A percentile compares a stretch with the other conserved stretches of the same genome.
These are phyloP conservation scores for Babesia ovis DNA, from an alignment of 169 alveolate species.

Conservation along the genomic window DNA sequence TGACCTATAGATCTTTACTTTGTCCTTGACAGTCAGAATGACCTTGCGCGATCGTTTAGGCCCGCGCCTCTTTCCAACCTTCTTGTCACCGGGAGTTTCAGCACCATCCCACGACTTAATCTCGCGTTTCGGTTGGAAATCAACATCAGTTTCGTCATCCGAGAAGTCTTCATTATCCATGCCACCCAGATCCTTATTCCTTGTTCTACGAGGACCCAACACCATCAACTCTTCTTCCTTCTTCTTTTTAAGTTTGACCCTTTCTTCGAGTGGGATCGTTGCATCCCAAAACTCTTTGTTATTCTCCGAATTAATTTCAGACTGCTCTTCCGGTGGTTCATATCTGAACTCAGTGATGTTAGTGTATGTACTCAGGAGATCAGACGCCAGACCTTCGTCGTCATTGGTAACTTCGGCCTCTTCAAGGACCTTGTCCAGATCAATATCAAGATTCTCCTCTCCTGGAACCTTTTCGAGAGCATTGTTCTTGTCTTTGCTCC, in stretches of 20 bases:
- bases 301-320: slow-evolving; percentile 72
- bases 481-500: slow-evolving; percentile 69
- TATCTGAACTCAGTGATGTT: slow-evolving; percentile 88
- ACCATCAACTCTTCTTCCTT: slow-evolving; percentile 82
- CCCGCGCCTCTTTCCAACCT: slow-evolving; percentile 58
- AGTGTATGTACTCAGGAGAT: slow-evolving; percentile 83
- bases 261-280: slow-evolving; percentile 86
- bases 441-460: slow-evolving; percentile 78
- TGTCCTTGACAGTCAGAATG: slow-evolving; percentile 75
- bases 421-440: slow-evolving; percentile 84
- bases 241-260: slow-evolving; percentile 79
- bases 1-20: slow-evolving; percentile 79
- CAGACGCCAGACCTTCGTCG: slow-evolving; percentile 86
- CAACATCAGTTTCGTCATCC: slow-evolving; percentile 67
- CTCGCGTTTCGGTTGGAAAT: slow-evolving; percentile 64
- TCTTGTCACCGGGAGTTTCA: slow-evolving; percentile 36
- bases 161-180: slow-evolving; percentile 63
- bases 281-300: slow-evolving; percentile 89
- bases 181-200: slow-evolving; percentile 72
- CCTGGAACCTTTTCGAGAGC: slow-evolving; percentile 18
- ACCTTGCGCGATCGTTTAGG: slow-evolving; percentile 70
- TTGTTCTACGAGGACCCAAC: slow-evolving; percentile 86
- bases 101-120: slow-evolving; percentile 14
- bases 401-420: slow-evolving; percentile 85
- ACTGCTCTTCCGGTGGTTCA: slow-evolving; percentile 84